Conservation (phyloP, 495 filamentous ascomycete species). For the Penicillium lagena region DNA sequence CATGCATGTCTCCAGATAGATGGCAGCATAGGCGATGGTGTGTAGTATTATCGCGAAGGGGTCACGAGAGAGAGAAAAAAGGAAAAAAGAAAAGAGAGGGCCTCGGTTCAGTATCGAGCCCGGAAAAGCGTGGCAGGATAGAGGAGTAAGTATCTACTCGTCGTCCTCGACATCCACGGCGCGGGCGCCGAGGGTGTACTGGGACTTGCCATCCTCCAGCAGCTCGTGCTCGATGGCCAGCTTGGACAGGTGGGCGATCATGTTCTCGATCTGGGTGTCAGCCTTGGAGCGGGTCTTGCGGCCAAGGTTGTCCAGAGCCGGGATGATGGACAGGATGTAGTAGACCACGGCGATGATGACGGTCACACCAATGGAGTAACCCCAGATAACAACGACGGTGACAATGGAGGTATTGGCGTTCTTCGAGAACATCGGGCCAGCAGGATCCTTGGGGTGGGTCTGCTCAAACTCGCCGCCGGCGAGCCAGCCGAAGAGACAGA, state of each 20-base stretch:
- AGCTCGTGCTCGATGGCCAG: conserved; percentile 66
- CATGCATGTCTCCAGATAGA: conserved; percentile 23
- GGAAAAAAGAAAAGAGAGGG: conserved; percentile 25
- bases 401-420: conserved; percentile 67
- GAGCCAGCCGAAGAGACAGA: conserved; percentile 70
- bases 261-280: conserved; percentile 78
- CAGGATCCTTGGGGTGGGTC: conserved; percentile 38
- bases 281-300: conserved; percentile 67
- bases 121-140: conserved; percentile 7
- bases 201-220: conserved; percentile 46
- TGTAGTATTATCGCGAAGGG: conserved; percentile 15
- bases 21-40: conserved; percentile 14
- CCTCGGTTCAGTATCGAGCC: conserved; percentile 27
- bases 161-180: conserved; percentile 64
- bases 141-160: conserved; percentile 38
- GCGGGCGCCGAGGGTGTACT: conserved; percentile 56
- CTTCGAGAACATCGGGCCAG: conserved; percentile 34
- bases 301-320: conserved; percentile 68
- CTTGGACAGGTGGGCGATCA: conserved; percentile 68
- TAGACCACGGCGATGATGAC: conserved; percentile 76
- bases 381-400: conserved; percentile 74
- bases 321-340: conserved; percentile 63
- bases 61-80: conserved; percentile 11
- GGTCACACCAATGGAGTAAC: conserved; percentile 69
- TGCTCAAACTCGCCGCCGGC: conserved; percentile 37